Base-by-base conservation (phyloP, 108 stramenopile genomes). In the Discostella pseudostelligera region DNA sequence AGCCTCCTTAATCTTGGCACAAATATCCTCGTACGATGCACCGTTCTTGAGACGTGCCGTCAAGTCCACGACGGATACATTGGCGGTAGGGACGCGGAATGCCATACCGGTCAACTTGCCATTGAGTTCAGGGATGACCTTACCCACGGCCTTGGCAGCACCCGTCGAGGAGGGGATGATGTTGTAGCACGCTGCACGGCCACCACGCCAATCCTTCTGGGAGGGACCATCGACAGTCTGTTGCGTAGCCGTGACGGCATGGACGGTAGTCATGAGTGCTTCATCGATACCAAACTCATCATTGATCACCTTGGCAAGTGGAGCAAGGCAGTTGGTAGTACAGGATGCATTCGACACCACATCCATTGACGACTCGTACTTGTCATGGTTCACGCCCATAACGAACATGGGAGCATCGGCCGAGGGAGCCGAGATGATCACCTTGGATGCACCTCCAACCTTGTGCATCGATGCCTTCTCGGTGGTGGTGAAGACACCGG, bases 101-200 rank as follows among this genome's bases (percentile, higher is more conserved):
- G 95, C 79, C 98, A 99, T 98, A 59, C 98, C 98, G 8, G 98
- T 99, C 59, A 99, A 94, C 94, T 99, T 99, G 32, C 98, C 97
- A 65, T 98, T 97, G 65, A 99, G 78, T 69, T 84, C 83, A 24
- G 97, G 97, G 59, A 98, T 97, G 61, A 97, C 96, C 82, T 96
- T 95, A 39, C 94, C 96, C 45, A 98, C 95, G 37, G 97, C 93
- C 86, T 96, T 96, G 74, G 97, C 97, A 32, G 97, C 95, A 65
- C 97, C 94, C 20, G 97, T 99, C 44, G 90, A 88, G 11, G 95
- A 94, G 16, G 98, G 98, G 74, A 97, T 97, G 79, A 98, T 96
- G 89, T 98, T 98, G 87, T 89, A 94, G 81, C 94, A 96, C 19
- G 93, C 98, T 40, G 95, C 96, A 67, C 98, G 95, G 56, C 98